Evolutionary conservation across 2,329 filamentous ascomycete genomes (phyloP), one percentile per base, ranked within the genome.

Genomic region (Colletotrichum viniferum): DNA sequence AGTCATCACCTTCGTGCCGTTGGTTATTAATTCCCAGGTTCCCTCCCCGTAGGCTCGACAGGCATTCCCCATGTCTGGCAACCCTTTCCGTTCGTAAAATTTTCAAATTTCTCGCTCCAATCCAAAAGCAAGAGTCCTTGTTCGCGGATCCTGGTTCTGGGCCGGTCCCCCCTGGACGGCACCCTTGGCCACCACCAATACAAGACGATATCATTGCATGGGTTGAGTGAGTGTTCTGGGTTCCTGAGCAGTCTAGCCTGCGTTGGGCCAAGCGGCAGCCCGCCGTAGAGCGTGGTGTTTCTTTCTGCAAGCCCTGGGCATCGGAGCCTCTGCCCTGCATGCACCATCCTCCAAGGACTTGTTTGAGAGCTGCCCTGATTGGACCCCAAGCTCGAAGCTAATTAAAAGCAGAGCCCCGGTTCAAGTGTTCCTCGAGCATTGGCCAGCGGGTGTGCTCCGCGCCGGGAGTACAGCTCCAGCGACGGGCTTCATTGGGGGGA

Each of bases 51-150:
- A 21, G 26, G n/a, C 55, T 34, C 36, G 28, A 71, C 74, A 76
- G 58, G 71, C 67, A 75, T 77, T 65, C 62, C 52, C 67, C 74
- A 76, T 76, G 58, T 72, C 74, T 61, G 38, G 55, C 72, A 71
- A 55, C 64, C 43, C 68, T 65, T 64, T 36, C 30, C 38, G 62
- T 68, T 68, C 43, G 67, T 75, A 63, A 77, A 74, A 68, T 75
- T 67, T 71, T 75, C 72, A 64, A 71, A 67, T 75, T 69, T 71
- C 72, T 67, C 56, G 63, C 63, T 58, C 38, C 56, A 48, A 56
- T 63, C 32, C 16, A 55, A 43, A 43, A 48, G 69, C 36, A 43
- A 48, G 21, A 66, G 43, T 55, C 62, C 69, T 32, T 63, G 67
- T 24, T 58, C 60, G 64, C 52, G 34, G 16, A 60, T 63, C 60